A percentile compares a stretch with the other conserved stretches of the same genome.
Evolutionary conservation across 176 grass and related monocot genomes (phyloP).

Genomic region (Carex parvula): DNA sequence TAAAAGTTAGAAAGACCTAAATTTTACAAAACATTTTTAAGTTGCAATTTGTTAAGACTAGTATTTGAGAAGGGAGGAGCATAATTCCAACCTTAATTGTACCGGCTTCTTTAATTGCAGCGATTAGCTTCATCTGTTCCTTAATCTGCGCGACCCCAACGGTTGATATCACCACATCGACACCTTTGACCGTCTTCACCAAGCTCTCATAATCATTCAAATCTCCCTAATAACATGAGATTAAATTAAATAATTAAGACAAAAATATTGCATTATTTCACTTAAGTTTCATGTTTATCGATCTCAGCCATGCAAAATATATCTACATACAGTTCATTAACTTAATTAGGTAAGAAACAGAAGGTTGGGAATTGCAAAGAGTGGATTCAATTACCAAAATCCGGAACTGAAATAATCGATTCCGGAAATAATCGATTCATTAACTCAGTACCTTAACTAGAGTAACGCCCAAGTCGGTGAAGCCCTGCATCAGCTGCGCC

Average conservation of each 20-base stretch:
- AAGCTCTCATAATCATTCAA: conserved; percentile 23
- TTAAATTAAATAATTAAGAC: neutral
- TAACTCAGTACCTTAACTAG: conserved; percentile 39
- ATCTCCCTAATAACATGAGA: neutral
- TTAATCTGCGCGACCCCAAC: neutral
- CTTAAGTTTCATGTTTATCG: neutral
- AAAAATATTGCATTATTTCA: neutral
- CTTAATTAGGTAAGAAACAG: too few species aligned
- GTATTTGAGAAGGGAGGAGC: neutral
- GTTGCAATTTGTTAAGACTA: neutral
- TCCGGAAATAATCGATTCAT: neutral
- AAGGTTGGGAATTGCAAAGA: too few species aligned
- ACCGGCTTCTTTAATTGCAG: conserved; percentile 10
- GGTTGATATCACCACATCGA: conserved; percentile 6
- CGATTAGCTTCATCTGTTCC: conserved; percentile 14
- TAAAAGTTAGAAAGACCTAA: neutral
- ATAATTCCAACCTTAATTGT: conserved; percentile 7
- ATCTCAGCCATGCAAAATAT: too few species aligned
- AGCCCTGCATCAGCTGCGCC: conserved; percentile 41
- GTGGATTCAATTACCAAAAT: neutral
- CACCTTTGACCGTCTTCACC: neutral
- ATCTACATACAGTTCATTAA: too few species aligned
- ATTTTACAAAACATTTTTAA: neutral
- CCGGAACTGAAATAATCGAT: neutral
- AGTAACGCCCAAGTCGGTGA: conserved; percentile 37